Conservation (phyloP, 352 stramenopile genomes). For the Phytopythium sindhum region DNA sequence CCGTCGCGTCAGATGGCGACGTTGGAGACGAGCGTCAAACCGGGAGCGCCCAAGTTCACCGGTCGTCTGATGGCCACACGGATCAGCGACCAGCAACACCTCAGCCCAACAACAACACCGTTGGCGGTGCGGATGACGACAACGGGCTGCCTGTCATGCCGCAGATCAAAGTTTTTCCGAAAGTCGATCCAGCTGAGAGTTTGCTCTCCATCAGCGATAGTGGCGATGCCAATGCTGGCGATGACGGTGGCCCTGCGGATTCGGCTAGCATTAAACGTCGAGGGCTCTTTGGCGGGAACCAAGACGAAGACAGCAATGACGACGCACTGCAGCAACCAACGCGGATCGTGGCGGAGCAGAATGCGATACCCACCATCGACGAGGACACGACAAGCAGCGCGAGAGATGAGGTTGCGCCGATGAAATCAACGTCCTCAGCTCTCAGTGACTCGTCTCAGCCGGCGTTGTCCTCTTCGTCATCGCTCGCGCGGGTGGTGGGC, state of each 20-base stretch:
- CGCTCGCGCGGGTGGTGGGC: constrained; percentile 5
- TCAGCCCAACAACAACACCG: constrained; percentile 5
- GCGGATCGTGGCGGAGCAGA: background rate
- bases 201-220: constrained; percentile 16
- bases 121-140: background rate
- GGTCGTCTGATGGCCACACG: background rate
- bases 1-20: background rate
- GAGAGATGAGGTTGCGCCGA: background rate
- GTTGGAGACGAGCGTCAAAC: constrained; percentile 1
- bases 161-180: constrained; percentile 20
- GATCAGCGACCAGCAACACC: constrained; percentile 6
- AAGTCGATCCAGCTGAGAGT: constrained; percentile 38
- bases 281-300: background rate
- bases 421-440: too few species aligned
- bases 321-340: background rate
- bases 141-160: constrained; percentile 1
- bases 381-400: background rate
- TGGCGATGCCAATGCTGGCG: background rate
- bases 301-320: background rate
- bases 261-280: background rate
- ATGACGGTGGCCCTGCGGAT: background rate
- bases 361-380: background rate
- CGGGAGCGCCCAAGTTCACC: background rate
- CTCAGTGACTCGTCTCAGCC: background rate
- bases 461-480: background rate